Conservation (phyloP, 2,329 filamentous ascomycete species). For the Metarhizium rileyi region DNA sequence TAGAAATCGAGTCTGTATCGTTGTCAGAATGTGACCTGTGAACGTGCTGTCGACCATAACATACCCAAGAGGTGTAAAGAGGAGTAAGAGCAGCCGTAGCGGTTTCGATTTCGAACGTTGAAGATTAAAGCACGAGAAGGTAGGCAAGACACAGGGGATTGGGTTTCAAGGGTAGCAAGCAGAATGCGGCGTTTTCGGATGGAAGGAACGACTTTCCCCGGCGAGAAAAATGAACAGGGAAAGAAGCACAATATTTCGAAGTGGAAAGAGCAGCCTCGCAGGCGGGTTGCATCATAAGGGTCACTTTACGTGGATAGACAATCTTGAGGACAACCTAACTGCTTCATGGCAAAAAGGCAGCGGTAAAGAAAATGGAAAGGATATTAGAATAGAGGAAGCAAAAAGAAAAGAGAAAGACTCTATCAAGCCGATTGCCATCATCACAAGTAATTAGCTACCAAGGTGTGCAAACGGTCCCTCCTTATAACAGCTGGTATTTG, state of each 20-base stretch:
- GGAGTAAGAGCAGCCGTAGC: slow-evolving; percentile 2
- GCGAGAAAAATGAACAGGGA: not conserved
- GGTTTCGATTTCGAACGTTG: not conserved
- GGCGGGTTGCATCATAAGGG: not conserved
- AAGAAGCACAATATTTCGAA: not conserved
- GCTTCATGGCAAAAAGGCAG: not conserved
- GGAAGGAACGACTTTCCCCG: not conserved
- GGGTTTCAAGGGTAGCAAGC: not conserved
- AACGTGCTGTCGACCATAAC: not conserved
- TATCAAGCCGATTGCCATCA: too few relatives aligned
- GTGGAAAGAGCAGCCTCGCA: not conserved
- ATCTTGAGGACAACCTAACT: not conserved
- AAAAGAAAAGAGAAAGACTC: too few relatives aligned
- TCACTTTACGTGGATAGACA: not conserved
- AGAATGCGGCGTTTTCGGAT: not conserved
- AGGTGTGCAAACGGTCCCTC: not conserved
- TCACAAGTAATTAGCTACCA: too few relatives aligned
- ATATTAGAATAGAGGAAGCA: not conserved
- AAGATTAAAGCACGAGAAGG: not conserved
- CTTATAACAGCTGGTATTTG: not conserved
- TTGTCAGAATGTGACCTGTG: not conserved
- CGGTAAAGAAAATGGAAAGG: not conserved
- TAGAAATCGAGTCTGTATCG: slow-evolving; percentile 1
- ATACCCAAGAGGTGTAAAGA: slow-evolving; percentile 1
- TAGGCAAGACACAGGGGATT: not conserved